Percentiles rank a stretch among this genome's conserved stretches.
These are phyloP conservation scores for Akanthomyces uredinophilus DNA, from an alignment of 2,329 filamentous ascomycete genomes.

Conservation along the genomic window DNA sequence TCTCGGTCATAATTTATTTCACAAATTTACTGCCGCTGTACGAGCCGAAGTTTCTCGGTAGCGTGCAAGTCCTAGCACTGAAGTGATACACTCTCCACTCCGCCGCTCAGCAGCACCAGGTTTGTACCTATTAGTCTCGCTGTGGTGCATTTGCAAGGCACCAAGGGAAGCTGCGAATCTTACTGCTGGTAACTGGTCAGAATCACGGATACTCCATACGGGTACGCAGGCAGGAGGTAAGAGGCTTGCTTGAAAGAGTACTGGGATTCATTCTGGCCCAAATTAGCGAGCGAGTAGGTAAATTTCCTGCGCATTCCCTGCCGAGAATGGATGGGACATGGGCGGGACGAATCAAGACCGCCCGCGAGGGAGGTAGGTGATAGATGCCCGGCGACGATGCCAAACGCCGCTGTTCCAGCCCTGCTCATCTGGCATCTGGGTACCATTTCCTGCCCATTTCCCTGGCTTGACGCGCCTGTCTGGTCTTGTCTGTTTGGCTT, in stretches of 20 bases:
- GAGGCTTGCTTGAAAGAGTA: neutral
- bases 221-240: too few relatives aligned
- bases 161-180: neutral
- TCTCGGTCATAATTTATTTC: slow-evolving; percentile 7
- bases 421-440: too few relatives aligned
- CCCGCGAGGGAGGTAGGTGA: too few relatives aligned
- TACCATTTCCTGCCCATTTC: neutral
- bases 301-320: too few relatives aligned
- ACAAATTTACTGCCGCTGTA: neutral
- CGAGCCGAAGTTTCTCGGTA: slow-evolving; percentile 15
- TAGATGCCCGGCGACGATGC: neutral
- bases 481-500: neutral
- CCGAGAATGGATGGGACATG: too few relatives aligned
- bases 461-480: neutral
- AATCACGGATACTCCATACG: neutral
- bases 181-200: too few relatives aligned
- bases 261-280: neutral
- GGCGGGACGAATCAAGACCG: too few relatives aligned
- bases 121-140: neutral
- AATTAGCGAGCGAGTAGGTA: neutral
- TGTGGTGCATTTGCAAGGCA: neutral
- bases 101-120: neutral
- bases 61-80: neutral
- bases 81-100: neutral
- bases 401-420: neutral